Evolutionary conservation across 148 eudicot species (phyloP).

Genomic region (Polygonum aviculare): DNA sequence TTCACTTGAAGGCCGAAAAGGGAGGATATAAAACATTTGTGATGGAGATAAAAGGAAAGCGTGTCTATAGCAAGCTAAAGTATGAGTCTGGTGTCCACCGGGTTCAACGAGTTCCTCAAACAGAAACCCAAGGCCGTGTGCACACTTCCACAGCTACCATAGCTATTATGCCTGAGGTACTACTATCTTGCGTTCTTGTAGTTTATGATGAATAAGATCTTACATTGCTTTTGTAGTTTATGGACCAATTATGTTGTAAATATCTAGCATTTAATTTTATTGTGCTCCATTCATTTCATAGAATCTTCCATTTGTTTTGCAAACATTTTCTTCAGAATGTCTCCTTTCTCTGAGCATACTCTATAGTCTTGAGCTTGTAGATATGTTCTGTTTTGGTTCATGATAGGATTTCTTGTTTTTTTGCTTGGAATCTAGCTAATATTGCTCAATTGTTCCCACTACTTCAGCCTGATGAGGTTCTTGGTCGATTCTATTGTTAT

Average conservation of each 20-base stretch:
- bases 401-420: background rate
- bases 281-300: background rate
- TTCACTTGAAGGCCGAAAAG: constrained; percentile 53
- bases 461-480: too few relatives aligned
- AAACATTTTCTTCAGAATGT: background rate
- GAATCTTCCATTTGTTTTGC: background rate
- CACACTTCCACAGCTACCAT: constrained; percentile 98
- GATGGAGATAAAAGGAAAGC: constrained; percentile 90
- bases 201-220: background rate
- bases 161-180: constrained; percentile 99
- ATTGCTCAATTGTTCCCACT: background rate
- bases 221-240: background rate
- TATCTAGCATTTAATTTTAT: background rate
- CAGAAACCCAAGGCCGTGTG: constrained; percentile 98
- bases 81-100: constrained; percentile 97
- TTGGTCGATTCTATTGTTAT: too few relatives aligned
- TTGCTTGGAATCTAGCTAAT: background rate
- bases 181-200: background rate
- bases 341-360: background rate
- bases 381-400: background rate
- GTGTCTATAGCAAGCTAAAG: constrained; percentile 93
- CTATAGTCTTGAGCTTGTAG: background rate
- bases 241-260: background rate
- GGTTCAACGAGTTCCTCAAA: constrained; percentile 95
- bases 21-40: constrained; percentile 91